phyloP scores from a whole-genome alignment of 176 grass and related monocot genomes.

The Aechmea fasciata region DNA sequence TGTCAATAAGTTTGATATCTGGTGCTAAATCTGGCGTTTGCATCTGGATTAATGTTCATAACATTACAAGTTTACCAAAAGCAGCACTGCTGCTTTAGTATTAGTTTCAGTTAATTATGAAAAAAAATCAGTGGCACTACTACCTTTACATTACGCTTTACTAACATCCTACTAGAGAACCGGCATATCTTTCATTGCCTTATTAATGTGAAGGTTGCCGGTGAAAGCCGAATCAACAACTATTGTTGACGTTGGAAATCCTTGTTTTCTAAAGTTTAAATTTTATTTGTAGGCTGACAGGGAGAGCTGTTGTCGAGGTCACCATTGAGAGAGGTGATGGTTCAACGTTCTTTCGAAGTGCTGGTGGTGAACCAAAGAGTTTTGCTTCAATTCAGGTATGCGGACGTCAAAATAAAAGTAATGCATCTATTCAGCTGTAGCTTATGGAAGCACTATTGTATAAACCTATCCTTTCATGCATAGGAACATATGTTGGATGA shows the following conservation, averaged over 20 bases:
- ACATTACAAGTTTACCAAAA: no score
- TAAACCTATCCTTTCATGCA: background rate
- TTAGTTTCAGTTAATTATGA: no score
- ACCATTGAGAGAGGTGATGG: conserved; percentile 86
- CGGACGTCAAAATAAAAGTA: background rate
- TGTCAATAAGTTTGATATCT: background rate
- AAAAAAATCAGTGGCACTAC: no score
- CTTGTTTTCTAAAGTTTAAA: background rate
- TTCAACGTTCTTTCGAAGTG: conserved; percentile 74
- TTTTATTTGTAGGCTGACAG: conserved; percentile 62
- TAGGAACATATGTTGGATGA: no score
- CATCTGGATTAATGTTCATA: background rate
- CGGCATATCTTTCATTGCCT: no score
- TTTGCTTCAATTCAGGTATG: conserved; percentile 75
- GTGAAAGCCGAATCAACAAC: background rate
- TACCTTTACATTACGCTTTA: no score
- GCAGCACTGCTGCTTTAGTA: no score
- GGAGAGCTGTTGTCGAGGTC: conserved; percentile 90
- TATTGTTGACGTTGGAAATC: background rate
- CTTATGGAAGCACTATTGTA: background rate
- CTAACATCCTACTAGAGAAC: no score
- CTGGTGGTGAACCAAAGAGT: conserved; percentile 74
- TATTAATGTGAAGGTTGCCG: no score
- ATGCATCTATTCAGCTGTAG: background rate
- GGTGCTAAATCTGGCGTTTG: background rate